Evolutionary conservation across 2,329 filamentous ascomycete species (phyloP).

Genomic region (Colletotrichum gloeosporioides): DNA sequence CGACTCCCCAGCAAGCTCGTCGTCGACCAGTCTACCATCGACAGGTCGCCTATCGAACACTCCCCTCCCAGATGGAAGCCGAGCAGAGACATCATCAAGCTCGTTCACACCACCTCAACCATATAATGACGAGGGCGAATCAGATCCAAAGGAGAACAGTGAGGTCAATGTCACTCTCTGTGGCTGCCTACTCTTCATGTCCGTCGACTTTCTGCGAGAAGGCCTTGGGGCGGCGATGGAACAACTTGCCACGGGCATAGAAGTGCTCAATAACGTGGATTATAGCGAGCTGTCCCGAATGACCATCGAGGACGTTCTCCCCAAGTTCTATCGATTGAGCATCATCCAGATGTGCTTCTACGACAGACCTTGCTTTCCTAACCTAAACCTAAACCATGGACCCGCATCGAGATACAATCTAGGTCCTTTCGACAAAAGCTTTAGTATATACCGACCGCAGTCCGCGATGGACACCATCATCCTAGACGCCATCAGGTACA

Average conservation of each 20-base stretch:
- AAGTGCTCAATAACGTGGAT: slow-evolving; percentile 12
- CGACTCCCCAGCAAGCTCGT: neutral
- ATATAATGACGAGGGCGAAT: neutral
- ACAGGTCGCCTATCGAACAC: neutral
- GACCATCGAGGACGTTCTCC: neutral
- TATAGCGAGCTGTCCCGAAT: neutral
- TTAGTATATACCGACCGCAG: slow-evolving; percentile 10
- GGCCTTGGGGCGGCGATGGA: slow-evolving; percentile 1
- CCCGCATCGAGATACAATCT: neutral
- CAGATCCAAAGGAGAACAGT: neutral
- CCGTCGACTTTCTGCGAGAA: slow-evolving; percentile 54
- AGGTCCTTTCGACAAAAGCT: slow-evolving; percentile 2
- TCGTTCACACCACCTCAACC: slow-evolving; percentile 43
- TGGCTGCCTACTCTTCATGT: slow-evolving; percentile 56
- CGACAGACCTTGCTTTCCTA: neutral
- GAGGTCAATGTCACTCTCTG: slow-evolving; percentile 37
- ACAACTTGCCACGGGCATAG: slow-evolving; percentile 9
- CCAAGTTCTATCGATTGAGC: slow-evolving; percentile 9
- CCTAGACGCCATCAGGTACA: slow-evolving; percentile 10
- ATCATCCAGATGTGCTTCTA: slow-evolving; percentile 15
- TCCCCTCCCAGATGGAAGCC: neutral
- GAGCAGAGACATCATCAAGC: neutral
- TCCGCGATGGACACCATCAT: slow-evolving; percentile 16
- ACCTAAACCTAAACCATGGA: neutral
- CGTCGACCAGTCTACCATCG: neutral